A percentile compares a stretch with the other conserved stretches of the same genome.
Conservation (phyloP, 768 basidiomycete genomes). For the Mycena floridula region DNA sequence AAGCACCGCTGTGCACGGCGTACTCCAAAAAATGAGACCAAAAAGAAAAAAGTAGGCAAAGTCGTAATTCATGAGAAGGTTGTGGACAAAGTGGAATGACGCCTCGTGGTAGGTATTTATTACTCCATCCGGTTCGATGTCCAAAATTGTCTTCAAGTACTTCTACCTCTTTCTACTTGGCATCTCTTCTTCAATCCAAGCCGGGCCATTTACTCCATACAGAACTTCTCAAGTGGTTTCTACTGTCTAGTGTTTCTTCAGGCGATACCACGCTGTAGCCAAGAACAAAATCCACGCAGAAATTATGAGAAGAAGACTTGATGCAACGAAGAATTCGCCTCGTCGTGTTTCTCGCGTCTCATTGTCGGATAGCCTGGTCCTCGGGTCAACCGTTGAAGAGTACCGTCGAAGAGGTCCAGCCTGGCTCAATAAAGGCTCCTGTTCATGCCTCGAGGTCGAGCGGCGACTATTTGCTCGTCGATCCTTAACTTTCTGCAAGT, state of each 20-base stretch:
- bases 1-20: no score
- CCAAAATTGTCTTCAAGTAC: no score
- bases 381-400: constrained; percentile 13
- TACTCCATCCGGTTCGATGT: no score
- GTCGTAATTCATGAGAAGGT: no score
- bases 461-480: not conserved
- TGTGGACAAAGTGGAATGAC: no score
- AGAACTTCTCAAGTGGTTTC: not conserved
- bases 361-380: constrained; percentile 18
- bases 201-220: no score
- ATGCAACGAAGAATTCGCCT: constrained; percentile 42
- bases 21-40: no score
- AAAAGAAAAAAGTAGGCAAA: no score
- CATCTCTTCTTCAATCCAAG: no score
- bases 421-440: constrained; percentile 8
- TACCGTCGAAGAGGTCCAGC: constrained; percentile 13
- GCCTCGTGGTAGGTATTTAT: no score
- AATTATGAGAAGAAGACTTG: constrained; percentile 37
- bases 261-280: constrained; percentile 49
- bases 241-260: constrained; percentile 23
- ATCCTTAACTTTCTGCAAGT: constrained; percentile 39
- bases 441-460: constrained; percentile 7
- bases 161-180: no score
- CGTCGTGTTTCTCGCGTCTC: constrained; percentile 30
- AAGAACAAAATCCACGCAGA: constrained; percentile 62